Evolutionary conservation across 1,284 basidiomycete species (phyloP).

Genomic region (Phylloboletellus chloephorus): DNA sequence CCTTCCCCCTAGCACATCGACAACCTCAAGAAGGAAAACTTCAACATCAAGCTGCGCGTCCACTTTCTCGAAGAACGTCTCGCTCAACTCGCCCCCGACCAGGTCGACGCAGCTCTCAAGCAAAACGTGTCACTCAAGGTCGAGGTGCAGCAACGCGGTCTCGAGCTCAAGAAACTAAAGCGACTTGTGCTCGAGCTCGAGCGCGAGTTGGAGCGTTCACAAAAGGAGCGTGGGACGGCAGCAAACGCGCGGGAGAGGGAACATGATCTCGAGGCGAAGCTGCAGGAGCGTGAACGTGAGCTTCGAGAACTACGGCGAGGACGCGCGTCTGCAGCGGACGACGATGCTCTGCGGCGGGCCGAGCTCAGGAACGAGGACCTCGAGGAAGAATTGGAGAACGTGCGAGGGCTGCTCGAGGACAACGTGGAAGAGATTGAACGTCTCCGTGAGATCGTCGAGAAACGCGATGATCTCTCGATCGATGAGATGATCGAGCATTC

Average conservation of each 20-base stretch:
- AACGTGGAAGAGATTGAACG: slow-evolving; percentile 71
- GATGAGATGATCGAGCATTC: slow-evolving; percentile 67
- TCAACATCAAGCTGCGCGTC: slow-evolving; percentile 89
- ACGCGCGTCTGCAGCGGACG: slow-evolving; percentile 38
- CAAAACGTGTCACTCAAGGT: slow-evolving; percentile 94
- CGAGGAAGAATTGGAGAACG: slow-evolving; percentile 66
- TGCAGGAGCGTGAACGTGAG: slow-evolving; percentile 66
- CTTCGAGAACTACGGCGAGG: slow-evolving; percentile 56
- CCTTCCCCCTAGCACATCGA: slow-evolving; percentile 96
- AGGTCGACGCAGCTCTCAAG: slow-evolving; percentile 85
- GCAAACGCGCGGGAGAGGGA: slow-evolving; percentile 53
- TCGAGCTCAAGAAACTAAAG: slow-evolving; percentile 90
- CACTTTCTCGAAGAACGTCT: slow-evolving; percentile 91
- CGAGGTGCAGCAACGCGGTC: slow-evolving; percentile 85
- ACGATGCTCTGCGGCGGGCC: slow-evolving; percentile 47
- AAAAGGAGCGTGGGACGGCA: slow-evolving; percentile 48
- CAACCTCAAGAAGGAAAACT: slow-evolving; percentile 91
- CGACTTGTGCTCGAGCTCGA: slow-evolving; percentile 83
- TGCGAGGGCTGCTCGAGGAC: slow-evolving; percentile 64
- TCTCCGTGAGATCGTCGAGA: slow-evolving; percentile 58
- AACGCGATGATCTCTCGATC: slow-evolving; percentile 40
- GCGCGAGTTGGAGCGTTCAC: slow-evolving; percentile 68
- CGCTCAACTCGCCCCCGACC: slow-evolving; percentile 82
- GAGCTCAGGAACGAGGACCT: slow-evolving; percentile 60
- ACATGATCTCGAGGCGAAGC: slow-evolving; percentile 62